phyloP scores from a whole-genome alignment of 306 rosid genomes.

The apple (Malus domestica) region DNA sequence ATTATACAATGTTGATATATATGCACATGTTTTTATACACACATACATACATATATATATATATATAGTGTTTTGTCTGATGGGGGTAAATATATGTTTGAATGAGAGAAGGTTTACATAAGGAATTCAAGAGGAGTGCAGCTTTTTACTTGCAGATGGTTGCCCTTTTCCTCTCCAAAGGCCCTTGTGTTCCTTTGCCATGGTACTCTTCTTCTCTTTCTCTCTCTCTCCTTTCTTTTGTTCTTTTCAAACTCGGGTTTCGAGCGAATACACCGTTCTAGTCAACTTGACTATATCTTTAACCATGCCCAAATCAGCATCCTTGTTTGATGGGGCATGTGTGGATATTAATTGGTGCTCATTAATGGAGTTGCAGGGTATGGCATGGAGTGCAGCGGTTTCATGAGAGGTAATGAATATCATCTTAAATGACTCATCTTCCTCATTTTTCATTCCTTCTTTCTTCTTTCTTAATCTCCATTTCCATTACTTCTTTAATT shows the following conservation, averaged over 20 bases:
- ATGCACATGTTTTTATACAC: not conserved
- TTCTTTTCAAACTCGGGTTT: not conserved
- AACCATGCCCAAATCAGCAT: not conserved
- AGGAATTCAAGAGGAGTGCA: constrained; percentile 60
- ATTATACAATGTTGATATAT: not conserved
- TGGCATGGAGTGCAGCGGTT: constrained; percentile 90
- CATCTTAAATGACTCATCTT: not conserved
- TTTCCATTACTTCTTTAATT: not conserved
- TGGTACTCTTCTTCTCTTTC: constrained; percentile 26
- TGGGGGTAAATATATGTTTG: not conserved
- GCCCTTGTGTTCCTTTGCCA: constrained; percentile 86
- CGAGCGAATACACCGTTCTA: too few species aligned
- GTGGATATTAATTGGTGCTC: constrained; percentile 9
- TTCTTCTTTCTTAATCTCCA: not conserved
- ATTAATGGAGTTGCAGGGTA: constrained; percentile 56
- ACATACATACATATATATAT: not conserved
- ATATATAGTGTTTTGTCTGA: not conserved
- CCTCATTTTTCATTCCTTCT: not conserved
- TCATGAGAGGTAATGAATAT: constrained; percentile 86
- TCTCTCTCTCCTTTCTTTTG: not conserved
- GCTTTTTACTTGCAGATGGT: constrained; percentile 80
- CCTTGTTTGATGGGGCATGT: not conserved
- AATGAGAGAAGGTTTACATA: constrained; percentile 39
- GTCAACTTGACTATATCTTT: too few species aligned
- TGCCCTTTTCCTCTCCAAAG: constrained; percentile 58